Evolutionary conservation across 2,329 filamentous ascomycete genomes (phyloP).

Genomic region (Basipetospora chlamydospora): DNA sequence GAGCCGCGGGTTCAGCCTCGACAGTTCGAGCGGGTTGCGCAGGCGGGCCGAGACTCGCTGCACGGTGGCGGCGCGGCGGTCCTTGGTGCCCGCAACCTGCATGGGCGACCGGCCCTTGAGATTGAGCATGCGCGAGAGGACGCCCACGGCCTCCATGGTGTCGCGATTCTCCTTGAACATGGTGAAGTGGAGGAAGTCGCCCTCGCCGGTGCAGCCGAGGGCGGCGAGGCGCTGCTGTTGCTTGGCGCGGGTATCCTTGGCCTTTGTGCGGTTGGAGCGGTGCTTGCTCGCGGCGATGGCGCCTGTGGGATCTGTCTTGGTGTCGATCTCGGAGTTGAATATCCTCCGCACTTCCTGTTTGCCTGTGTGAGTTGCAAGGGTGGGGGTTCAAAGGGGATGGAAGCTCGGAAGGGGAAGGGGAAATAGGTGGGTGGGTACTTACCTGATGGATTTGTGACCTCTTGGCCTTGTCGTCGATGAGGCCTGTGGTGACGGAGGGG

Average conservation of each 20-base stretch:
- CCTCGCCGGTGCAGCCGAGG: conserved; percentile 22
- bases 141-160: conserved; percentile 79
- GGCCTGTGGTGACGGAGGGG: conserved; percentile 22
- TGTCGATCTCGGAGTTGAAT: conserved; percentile 67
- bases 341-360: conserved; percentile 52
- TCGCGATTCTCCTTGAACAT: conserved; percentile 96
- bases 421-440: conserved; percentile 14
- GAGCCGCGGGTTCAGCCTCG: conserved; percentile 46
- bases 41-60: conserved; percentile 59
- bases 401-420: background rate
- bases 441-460: conserved; percentile 33
- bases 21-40: conserved; percentile 42
- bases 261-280: conserved; percentile 4
- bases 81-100: conserved; percentile 71
- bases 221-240: conserved; percentile 3
- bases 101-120: conserved; percentile 65
- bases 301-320: conserved; percentile 42
- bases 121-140: conserved; percentile 59
- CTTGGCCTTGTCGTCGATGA: conserved; percentile 27
- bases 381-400: background rate
- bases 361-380: conserved; percentile 7
- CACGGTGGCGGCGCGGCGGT: conserved; percentile 71
- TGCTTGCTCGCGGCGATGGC: conserved; percentile 49
- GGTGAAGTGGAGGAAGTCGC: conserved; percentile 77
- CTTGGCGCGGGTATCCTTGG: background rate